phyloP scores from a whole-genome alignment of 306 rosid genomes.

The Carpinus viminea region DNA sequence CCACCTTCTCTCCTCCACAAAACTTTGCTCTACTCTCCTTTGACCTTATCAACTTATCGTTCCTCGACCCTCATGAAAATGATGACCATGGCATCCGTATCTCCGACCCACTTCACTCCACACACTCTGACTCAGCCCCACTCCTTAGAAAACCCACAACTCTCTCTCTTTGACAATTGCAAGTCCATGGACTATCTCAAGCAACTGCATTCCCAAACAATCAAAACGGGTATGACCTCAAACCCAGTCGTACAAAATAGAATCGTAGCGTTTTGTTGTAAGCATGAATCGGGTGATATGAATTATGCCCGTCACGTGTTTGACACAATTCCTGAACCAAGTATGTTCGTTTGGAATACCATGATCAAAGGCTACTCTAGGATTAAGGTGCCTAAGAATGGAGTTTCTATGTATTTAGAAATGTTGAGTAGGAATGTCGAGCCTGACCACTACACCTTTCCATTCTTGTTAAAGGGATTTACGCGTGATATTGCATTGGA shows the following conservation, averaged over 20 bases:
- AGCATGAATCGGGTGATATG: conserved; percentile 48
- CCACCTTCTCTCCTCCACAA: conserved; percentile 14
- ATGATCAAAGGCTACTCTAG: conserved; percentile 77
- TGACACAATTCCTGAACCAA: conserved; percentile 63
- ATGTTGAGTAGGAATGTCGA: conserved; percentile 50
- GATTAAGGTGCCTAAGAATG: conserved; percentile 41
- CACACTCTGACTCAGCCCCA: conserved; percentile 12
- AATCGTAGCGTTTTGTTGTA: conserved; percentile 51
- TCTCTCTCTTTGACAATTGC: conserved; percentile 49
- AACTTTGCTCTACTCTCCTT: conserved; percentile 23
- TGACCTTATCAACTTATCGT: conserved; percentile 32
- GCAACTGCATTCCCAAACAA: conserved; percentile 66
- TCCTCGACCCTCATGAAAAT: conserved; percentile 30
- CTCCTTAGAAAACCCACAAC: conserved; percentile 24
- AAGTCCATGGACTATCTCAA: conserved; percentile 62
- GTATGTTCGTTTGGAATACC: conserved; percentile 65
- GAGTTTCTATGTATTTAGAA: conserved; percentile 57
- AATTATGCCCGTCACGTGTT: conserved; percentile 65
- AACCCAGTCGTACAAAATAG: conserved; percentile 39
- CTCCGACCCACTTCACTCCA: conserved; percentile 25
- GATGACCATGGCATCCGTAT: conserved; percentile 38
- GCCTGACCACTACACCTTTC: conserved; percentile 75
- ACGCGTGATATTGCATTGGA: conserved; percentile 29
- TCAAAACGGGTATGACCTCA: conserved; percentile 50
- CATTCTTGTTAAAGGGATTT: conserved; percentile 76